These are phyloP conservation scores for Gnetum montanum DNA, from an alignment of 75 land plant genomes.

Conservation along the genomic window DNA sequence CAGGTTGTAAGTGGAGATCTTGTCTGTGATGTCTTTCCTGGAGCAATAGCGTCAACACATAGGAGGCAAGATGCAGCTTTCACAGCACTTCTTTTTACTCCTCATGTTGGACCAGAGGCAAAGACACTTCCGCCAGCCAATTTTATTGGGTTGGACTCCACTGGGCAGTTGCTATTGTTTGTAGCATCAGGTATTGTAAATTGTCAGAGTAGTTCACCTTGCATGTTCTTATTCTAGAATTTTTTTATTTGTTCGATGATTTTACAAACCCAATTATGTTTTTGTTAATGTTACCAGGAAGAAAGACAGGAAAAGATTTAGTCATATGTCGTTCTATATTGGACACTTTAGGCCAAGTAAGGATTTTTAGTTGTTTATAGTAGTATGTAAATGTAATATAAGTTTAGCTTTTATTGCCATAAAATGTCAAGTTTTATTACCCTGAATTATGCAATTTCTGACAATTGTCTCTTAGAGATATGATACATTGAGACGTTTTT, in stretches of 20 bases:
- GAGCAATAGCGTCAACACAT: constrained; percentile 90
- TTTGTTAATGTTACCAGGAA: too few relatives aligned
- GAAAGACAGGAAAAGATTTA: constrained; percentile 58
- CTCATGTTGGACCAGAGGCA: constrained; percentile 46
- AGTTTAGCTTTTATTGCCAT: too few relatives aligned
- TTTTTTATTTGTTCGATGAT: not conserved
- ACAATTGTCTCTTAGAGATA: too few relatives aligned
- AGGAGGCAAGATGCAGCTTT: constrained; percentile 74
- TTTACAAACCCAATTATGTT: too few relatives aligned
- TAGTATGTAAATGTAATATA: too few relatives aligned
- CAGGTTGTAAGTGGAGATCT: constrained; percentile 95
- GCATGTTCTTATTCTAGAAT: not conserved
- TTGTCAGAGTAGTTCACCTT: not conserved
- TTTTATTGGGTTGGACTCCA: constrained; percentile 77
- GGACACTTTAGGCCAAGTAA: constrained; percentile 71
- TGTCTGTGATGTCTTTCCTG: constrained; percentile 85
- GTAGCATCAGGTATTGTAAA: constrained; percentile 73
- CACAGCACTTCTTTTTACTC: constrained; percentile 71
- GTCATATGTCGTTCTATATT: constrained; percentile 60
- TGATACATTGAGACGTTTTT: too few relatives aligned
- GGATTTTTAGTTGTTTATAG: too few relatives aligned
- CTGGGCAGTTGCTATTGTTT: constrained; percentile 56
- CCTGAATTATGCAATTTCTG: too few relatives aligned
- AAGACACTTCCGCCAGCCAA: constrained; percentile 69
- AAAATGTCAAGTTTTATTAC: too few relatives aligned